Percentiles rank a stretch among this genome's conserved stretches.
These are phyloP conservation scores for Urostyla sp. DNA, from an alignment of 73 alveolate species.

Conservation along the genomic window DNA sequence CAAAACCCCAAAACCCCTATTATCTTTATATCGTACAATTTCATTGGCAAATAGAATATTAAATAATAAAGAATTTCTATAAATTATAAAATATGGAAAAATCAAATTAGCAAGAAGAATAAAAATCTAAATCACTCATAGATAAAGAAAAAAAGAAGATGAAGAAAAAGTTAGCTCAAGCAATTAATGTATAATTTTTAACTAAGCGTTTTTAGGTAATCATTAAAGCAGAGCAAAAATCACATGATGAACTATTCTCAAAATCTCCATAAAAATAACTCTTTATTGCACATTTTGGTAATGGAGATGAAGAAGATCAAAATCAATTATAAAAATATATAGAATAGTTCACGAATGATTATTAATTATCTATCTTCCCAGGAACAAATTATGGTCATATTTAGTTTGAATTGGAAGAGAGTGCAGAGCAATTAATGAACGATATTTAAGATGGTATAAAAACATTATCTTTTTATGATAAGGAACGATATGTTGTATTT, in stretches of 20 bases:
- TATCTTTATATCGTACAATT: too few relatives aligned
- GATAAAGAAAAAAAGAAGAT: conserved; percentile 37
- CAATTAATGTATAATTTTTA: conserved; percentile 49
- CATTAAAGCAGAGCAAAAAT: conserved; percentile 61
- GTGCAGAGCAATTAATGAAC: conserved; percentile 26
- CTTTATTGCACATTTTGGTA: conserved; percentile 63
- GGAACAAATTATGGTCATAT: conserved; percentile 71
- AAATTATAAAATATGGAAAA: neutral
- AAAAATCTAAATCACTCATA: too few relatives aligned
- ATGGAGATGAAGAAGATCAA: conserved; percentile 74
- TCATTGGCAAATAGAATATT: too few relatives aligned
- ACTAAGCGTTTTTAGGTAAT: conserved; percentile 27
- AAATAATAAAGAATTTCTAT: too few relatives aligned
- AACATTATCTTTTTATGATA: conserved; percentile 15
- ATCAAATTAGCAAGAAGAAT: neutral
- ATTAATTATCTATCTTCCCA: conserved; percentile 51
- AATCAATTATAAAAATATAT: conserved; percentile 38
- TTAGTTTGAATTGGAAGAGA: conserved; percentile 1
- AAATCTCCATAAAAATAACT: conserved; percentile 24
- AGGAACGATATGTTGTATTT: conserved; percentile 15
- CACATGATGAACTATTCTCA: conserved; percentile 42
- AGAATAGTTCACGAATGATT: conserved; percentile 14
- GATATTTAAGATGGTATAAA: conserved; percentile 8
- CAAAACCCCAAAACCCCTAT: too few relatives aligned
- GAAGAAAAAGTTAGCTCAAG: conserved; percentile 72